A percentile compares a stretch with the other conserved stretches of the same genome.
phyloP scores from a whole-genome alignment of 2,329 filamentous ascomycete genomes.

The Thermothelomyces thermophilus region DNA sequence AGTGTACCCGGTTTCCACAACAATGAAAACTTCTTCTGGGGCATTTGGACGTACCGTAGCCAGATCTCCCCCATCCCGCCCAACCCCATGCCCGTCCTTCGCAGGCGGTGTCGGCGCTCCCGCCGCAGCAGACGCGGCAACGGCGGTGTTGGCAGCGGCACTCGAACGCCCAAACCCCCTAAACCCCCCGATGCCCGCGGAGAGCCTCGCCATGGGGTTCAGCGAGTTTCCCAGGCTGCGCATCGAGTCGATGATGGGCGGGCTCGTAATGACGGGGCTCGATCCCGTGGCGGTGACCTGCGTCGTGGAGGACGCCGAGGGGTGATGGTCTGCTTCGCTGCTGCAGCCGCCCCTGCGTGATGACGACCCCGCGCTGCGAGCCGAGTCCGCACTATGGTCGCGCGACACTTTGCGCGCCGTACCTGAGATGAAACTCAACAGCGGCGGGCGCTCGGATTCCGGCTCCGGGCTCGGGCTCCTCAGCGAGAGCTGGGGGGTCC shows the following conservation, averaged over 20 bases:
- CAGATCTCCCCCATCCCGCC: conserved; percentile 48
- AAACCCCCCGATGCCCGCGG: conserved; percentile 62
- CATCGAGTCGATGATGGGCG: conserved; percentile 71
- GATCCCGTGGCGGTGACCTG: conserved; percentile 30
- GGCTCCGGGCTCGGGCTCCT: background rate
- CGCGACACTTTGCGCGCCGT: conserved; percentile 53
- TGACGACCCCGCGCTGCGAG: conserved; percentile 54
- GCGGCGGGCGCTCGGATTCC: conserved; percentile 18
- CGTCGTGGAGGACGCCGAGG: background rate
- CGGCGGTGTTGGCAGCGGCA: conserved; percentile 38
- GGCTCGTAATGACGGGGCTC: conserved; percentile 35
- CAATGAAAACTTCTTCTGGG: background rate
- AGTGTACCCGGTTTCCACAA: background rate
- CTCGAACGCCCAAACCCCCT: conserved; percentile 63
- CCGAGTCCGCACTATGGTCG: conserved; percentile 72
- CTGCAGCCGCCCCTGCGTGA: conserved; percentile 38
- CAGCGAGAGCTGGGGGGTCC: background rate
- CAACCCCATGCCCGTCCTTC: conserved; percentile 10
- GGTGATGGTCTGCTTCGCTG: conserved; percentile 22
- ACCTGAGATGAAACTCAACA: conserved; percentile 59
- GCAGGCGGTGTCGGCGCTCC: conserved; percentile 36
- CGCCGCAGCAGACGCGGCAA: conserved; percentile 27
- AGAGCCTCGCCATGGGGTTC: conserved; percentile 75
- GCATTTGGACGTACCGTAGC: conserved; percentile 42
- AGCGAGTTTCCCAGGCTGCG: conserved; percentile 72